phyloP scores from a whole-genome alignment of 345 rosid genomes.

The Citrus hindsii region DNA sequence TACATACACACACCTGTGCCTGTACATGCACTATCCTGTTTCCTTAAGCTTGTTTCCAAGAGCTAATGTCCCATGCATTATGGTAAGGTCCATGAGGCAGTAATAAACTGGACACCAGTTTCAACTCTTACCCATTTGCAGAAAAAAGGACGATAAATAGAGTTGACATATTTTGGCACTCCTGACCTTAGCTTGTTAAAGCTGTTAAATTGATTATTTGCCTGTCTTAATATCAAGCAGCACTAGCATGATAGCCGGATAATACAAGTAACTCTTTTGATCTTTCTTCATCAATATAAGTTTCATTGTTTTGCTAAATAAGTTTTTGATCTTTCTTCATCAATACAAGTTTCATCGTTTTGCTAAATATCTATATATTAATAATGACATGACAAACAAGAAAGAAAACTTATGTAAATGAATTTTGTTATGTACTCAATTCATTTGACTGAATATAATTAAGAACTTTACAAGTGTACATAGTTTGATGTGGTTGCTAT shows the following conservation, averaged over 20 bases:
- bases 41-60: not conserved
- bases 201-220: not conserved
- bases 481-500: not conserved
- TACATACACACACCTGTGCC: not conserved
- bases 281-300: not conserved
- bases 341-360: not conserved
- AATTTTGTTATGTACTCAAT: not conserved
- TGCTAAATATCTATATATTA: too few relatives aligned
- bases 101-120: not conserved
- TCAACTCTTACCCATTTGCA: not conserved
- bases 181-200: not conserved
- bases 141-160: too few relatives aligned
- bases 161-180: not conserved
- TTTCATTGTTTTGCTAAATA: not conserved
- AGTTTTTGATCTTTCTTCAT: too few relatives aligned
- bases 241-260: not conserved
- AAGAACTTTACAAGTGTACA: not conserved
- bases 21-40: not conserved
- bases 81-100: not conserved
- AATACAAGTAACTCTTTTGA: not conserved
- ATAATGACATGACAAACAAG: not conserved
- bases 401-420: not conserved
- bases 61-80: not conserved
- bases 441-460: not conserved
- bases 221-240: not conserved